Base-by-base conservation (phyloP, 441 rosid genomes). In the Croton laevigatus region DNA sequence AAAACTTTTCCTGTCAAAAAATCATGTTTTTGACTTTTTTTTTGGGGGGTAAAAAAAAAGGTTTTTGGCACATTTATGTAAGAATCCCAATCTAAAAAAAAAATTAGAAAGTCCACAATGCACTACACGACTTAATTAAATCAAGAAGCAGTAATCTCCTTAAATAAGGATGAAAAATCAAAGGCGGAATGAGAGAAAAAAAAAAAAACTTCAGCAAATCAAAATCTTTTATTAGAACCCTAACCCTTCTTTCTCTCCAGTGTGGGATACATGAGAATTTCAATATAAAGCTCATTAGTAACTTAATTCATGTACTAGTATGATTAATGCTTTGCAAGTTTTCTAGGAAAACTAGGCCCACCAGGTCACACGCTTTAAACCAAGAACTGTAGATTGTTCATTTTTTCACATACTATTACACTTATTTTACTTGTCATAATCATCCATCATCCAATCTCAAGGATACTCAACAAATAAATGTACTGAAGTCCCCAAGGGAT, bases 381-480 rank as follows among this genome's bases (percentile, higher is more conserved):
- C 20, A 27, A 63, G 19, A 40, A 45, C 6, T 16, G 67, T 32
- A 58, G 19, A 48, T 48, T 34, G 38, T 45, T 14, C 34, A 34
- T n/a, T 72, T 0, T 10, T 69, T n/a, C n/a, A 45, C 16, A 44
- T 62, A 27, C 46, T 61, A 38, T 19, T 40, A 20, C 42, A 17
- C 40, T 34, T 36, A 34, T 51, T 62, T 62, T 40, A 52, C 68
- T 23, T 10, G 16, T 44, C 38, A 9, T 4, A 57, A 57, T 23
- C 60, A n/a, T 68, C 14, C 19, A 16, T 32, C 54, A 44, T 16
- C 34, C 34, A 63, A 63, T 12, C 49, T 20, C 32, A 71, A 54
- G 40, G n/a, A 23, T 52, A 40, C 52, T 8, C 63, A 63, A 64
- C 57, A 71, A 53, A 64, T 46, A 42, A 8, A 58, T 23, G 11